A percentile compares a stretch with the other conserved stretches of the same genome.
These are phyloP conservation scores for Dendrobium officinale DNA, from an alignment of 106 monocot genomes.

Conservation along the genomic window DNA sequence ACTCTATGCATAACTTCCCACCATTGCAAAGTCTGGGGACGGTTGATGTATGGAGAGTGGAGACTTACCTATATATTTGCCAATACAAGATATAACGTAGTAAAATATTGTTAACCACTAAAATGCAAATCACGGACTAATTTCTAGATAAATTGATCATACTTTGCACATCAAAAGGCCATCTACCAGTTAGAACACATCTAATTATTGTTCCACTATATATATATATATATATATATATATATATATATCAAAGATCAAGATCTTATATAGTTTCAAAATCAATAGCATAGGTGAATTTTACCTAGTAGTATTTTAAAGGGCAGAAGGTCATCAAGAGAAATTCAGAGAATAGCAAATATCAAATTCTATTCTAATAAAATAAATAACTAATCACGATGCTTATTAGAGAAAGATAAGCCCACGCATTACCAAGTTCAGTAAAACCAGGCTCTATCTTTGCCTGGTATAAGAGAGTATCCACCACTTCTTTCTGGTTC, in stretches of 20 bases:
- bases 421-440: conserved; percentile 50
- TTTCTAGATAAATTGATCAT: no score
- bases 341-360: neutral
- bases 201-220: no score
- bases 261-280: neutral
- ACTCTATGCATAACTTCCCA: no score
- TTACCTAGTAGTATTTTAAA: neutral
- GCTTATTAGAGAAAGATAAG: neutral
- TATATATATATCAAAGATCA: neutral
- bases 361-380: neutral
- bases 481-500: conserved; percentile 77
- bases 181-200: no score
- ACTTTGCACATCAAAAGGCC: no score
- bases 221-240: no score
- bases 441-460: conserved; percentile 84
- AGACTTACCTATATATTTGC: no score
- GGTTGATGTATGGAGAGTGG: no score
- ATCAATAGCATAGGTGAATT: neutral
- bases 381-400: neutral
- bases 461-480: conserved; percentile 53
- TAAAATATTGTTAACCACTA: no score
- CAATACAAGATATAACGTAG: no score
- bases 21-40: no score
- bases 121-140: no score
- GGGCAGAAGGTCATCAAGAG: neutral